Percentiles rank a stretch among this genome's conserved stretches.
Conservation (phyloP, 495 filamentous ascomycete genomes). For the Penicillium atrosanguineum region DNA sequence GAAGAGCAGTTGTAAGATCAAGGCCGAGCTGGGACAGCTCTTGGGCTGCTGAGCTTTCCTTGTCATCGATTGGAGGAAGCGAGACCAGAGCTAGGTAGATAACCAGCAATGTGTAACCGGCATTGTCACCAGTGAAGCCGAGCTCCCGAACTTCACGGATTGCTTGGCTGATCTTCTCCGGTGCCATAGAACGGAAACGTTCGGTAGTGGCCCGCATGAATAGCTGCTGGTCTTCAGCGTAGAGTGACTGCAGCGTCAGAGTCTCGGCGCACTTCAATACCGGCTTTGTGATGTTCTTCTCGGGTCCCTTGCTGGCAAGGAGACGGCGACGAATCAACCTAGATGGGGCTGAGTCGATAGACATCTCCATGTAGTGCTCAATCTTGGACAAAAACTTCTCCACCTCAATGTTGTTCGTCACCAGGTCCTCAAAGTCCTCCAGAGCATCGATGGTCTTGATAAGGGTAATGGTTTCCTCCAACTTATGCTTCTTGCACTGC, state of each 20-base stretch:
- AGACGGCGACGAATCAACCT: slow-evolving; percentile 39
- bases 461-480: slow-evolving; percentile 40
- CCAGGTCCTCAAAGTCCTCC: slow-evolving; percentile 46
- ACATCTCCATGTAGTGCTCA: slow-evolving; percentile 39
- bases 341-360: slow-evolving; percentile 35
- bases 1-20: slow-evolving; percentile 28
- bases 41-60: slow-evolving; percentile 33
- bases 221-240: slow-evolving; percentile 42
- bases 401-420: slow-evolving; percentile 34
- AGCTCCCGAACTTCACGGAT: slow-evolving; percentile 35
- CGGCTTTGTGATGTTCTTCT: slow-evolving; percentile 31
- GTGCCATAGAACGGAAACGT: slow-evolving; percentile 35
- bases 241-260: slow-evolving; percentile 37
- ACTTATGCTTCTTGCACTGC: slow-evolving; percentile 40
- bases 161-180: slow-evolving; percentile 24
- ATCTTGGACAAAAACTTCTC: slow-evolving; percentile 41
- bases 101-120: slow-evolving; percentile 36
- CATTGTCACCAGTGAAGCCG: slow-evolving; percentile 31
- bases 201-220: slow-evolving; percentile 41
- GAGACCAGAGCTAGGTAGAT: slow-evolving; percentile 36
- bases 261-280: slow-evolving; percentile 37
- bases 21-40: slow-evolving; percentile 39
- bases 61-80: slow-evolving; percentile 36
- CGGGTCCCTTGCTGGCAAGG: slow-evolving; percentile 31
- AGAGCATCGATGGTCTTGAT: slow-evolving; percentile 45